These are phyloP conservation scores for Lentinula sp. DNA, from an alignment of 768 basidiomycete genomes.

Conservation along the genomic window DNA sequence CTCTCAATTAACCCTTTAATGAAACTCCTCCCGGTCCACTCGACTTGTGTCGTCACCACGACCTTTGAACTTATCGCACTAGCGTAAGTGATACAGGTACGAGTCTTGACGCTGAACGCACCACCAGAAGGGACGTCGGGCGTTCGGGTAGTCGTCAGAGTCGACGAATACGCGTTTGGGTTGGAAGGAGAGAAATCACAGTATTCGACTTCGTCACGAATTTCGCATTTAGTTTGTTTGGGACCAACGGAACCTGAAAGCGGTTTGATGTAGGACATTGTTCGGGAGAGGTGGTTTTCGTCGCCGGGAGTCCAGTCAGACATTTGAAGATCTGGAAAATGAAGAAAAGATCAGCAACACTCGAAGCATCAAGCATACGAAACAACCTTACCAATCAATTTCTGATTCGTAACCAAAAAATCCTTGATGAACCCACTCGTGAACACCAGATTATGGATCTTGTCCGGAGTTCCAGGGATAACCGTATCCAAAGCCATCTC, in stretches of 20 bases:
- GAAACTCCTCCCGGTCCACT: constrained; percentile 96
- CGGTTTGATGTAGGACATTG: constrained; percentile 97
- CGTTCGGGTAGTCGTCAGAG: constrained; percentile 84
- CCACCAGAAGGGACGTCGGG: constrained; percentile 95
- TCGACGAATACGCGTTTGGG: constrained; percentile 68
- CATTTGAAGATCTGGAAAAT: constrained; percentile 77
- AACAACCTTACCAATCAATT: constrained; percentile 63
- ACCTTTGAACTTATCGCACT: constrained; percentile 70
- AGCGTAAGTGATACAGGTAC: constrained; percentile 95
- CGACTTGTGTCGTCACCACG: constrained; percentile 84
- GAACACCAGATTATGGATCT: constrained; percentile 94
- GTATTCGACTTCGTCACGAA: constrained; percentile 77
- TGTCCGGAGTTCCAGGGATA: constrained; percentile 88
- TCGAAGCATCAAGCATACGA: not conserved
- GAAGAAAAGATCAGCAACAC: not conserved
- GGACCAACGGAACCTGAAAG: constrained; percentile 85
- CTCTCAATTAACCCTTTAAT: constrained; percentile 96
- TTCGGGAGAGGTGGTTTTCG: constrained; percentile 64
- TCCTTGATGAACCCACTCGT: constrained; percentile 93
- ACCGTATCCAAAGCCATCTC: constrained; percentile 74
- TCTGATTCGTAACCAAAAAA: constrained; percentile 87
- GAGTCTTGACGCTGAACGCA: constrained; percentile 90
- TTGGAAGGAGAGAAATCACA: constrained; percentile 46
- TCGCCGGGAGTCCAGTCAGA: constrained; percentile 84
- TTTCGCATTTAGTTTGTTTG: constrained; percentile 93